phyloP scores from a whole-genome alignment of 441 rosid species.

The Populus trichocarpa region DNA sequence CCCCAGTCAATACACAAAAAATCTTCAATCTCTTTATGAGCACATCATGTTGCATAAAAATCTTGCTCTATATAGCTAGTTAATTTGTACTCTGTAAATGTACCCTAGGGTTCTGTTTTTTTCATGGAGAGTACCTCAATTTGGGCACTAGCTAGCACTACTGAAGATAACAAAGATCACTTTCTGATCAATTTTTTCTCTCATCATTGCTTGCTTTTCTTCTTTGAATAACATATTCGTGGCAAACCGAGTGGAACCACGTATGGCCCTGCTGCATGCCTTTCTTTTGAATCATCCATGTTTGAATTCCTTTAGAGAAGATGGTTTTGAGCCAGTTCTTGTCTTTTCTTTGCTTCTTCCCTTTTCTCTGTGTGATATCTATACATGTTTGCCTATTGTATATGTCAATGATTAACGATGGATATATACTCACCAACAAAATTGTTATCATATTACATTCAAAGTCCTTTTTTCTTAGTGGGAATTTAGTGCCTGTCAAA shows the following conservation, averaged over 20 bases:
- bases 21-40: too few relatives aligned
- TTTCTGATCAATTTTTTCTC: not conserved
- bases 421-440: constrained; percentile 9
- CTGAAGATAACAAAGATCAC: constrained; percentile 19
- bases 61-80: not conserved
- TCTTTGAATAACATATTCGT: not conserved
- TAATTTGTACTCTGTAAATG: not conserved
- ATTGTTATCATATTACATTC: not conserved
- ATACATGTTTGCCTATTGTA: constrained; percentile 9
- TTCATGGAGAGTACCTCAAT: not conserved
- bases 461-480: constrained; percentile 19
- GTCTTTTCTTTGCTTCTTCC: constrained; percentile 22
- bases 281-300: constrained; percentile 12
- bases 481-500: constrained; percentile 23
- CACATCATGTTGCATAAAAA: not conserved
- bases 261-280: constrained; percentile 4
- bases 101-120: not conserved
- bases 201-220: constrained; percentile 11
- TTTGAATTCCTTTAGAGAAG: constrained; percentile 6
- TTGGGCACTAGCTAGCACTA: constrained; percentile 2
- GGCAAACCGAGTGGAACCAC: constrained; percentile 23
- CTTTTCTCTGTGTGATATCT: not conserved
- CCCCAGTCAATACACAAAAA: not conserved
- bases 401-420: constrained; percentile 25
- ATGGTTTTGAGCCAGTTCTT: constrained; percentile 31